Evolutionary conservation across 352 stramenopile species (phyloP).

Genomic region (Thraustochytrium sp.): DNA sequence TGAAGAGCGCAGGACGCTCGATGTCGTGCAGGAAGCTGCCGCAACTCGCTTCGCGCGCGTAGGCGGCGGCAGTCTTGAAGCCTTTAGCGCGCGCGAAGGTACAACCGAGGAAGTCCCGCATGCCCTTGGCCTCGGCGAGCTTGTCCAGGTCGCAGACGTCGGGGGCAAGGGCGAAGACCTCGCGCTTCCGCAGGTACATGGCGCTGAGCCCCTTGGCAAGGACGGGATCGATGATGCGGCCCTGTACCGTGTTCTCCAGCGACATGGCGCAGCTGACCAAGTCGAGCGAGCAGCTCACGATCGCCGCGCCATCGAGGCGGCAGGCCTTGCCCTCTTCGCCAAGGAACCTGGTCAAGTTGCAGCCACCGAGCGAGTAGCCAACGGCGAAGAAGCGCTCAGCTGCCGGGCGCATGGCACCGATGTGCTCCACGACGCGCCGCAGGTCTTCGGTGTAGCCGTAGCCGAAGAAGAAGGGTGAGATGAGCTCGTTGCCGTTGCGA

Average conservation of each 20-base stretch:
- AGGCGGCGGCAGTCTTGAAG: background rate
- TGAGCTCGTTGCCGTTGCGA: background rate
- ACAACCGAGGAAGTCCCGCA: background rate
- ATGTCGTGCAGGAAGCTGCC: background rate
- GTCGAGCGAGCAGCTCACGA: background rate
- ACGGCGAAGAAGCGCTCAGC: background rate
- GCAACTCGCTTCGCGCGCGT: background rate
- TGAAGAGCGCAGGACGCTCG: background rate
- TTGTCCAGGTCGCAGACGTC: background rate
- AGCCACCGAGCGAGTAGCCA: background rate
- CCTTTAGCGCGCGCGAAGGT: background rate
- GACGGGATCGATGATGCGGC: background rate
- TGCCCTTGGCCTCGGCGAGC: background rate
- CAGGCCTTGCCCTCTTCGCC: background rate
- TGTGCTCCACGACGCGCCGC: background rate
- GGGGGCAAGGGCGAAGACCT: background rate
- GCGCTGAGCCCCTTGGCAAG: background rate
- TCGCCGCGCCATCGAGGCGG: background rate
- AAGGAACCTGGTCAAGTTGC: background rate
- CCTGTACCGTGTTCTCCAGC: background rate
- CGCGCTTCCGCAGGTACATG: background rate
- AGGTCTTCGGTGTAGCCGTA: slow-evolving; percentile 19
- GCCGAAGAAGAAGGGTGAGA: background rate
- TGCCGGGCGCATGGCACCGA: background rate
- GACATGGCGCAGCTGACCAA: background rate